Percentiles rank a stretch among this genome's conserved stretches.
Conservation (phyloP, 352 stramenopile genomes). For the Proteromonas lacertae region DNA sequence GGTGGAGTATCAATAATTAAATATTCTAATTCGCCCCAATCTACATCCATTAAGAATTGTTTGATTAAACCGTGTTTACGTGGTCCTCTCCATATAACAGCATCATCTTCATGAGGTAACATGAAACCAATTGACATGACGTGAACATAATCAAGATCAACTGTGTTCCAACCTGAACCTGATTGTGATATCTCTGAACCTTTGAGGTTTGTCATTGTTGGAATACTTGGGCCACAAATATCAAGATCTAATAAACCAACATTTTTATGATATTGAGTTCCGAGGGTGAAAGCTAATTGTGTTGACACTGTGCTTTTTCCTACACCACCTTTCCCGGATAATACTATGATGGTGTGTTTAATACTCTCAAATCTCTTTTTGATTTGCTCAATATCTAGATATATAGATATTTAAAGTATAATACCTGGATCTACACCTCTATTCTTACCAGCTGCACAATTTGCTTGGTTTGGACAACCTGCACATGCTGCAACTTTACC, state of each 20-base stretch:
- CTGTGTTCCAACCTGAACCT: conserved; percentile 84
- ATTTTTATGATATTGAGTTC: conserved; percentile 48
- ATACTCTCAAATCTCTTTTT: conserved; percentile 36
- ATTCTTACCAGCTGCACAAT: conserved; percentile 61
- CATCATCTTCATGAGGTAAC: conserved; percentile 73
- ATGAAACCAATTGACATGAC: conserved; percentile 99
- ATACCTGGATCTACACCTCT: conserved; percentile 28
- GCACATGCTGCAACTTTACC: conserved; percentile 68
- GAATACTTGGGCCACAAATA: conserved; percentile 89
- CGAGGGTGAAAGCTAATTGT: conserved; percentile 80
- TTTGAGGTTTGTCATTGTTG: conserved; percentile 67
- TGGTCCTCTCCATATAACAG: conserved; percentile 94
- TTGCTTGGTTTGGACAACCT: conserved; percentile 80
- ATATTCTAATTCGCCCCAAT: conserved; percentile 97
- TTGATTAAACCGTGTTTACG: conserved; percentile 99
- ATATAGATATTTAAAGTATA: background rate
- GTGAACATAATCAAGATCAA: conserved; percentile 90
- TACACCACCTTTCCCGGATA: conserved; percentile 94
- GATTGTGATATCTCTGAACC: conserved; percentile 82
- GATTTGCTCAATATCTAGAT: background rate
- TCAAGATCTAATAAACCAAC: conserved; percentile 94
- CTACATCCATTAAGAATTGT: conserved; percentile 94
- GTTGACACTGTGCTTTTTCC: conserved; percentile 94
- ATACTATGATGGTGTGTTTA: conserved; percentile 89
- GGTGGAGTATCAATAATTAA: conserved; percentile 96